A percentile compares a stretch with the other conserved stretches of the same genome.
These are phyloP conservation scores for Clonostachys solani DNA, from an alignment of 2,329 filamentous ascomycete genomes.

Conservation along the genomic window DNA sequence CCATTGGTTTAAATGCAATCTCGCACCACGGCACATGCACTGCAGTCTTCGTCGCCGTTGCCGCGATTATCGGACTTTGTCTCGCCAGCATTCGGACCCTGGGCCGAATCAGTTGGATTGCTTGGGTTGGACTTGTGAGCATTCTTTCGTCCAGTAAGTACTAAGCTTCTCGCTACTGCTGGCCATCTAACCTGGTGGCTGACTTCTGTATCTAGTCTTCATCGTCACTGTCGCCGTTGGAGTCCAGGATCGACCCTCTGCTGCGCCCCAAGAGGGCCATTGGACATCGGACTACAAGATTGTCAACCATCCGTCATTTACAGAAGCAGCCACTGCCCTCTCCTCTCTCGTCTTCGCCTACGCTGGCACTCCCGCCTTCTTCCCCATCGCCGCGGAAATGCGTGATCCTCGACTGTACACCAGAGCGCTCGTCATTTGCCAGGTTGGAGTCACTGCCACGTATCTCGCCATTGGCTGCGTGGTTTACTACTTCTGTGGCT, in stretches of 20 bases:
- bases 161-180: background rate
- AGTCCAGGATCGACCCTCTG: constrained; percentile 16
- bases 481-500: constrained; percentile 41
- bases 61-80: constrained; percentile 17
- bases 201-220: constrained; percentile 9
- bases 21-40: constrained; percentile 32
- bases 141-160: constrained; percentile 18
- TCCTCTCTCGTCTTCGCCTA: constrained; percentile 28
- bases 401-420: constrained; percentile 18
- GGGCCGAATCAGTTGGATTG: constrained; percentile 23
- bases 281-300: constrained; percentile 20
- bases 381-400: constrained; percentile 26
- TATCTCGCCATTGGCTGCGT: constrained; percentile 26
- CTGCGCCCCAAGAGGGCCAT: constrained; percentile 9
- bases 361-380: constrained; percentile 26
- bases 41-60: constrained; percentile 30
- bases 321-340: constrained; percentile 18
- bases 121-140: constrained; percentile 20
- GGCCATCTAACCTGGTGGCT: background rate
- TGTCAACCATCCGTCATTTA: constrained; percentile 19
- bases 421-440: constrained; percentile 16
- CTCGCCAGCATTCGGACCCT: constrained; percentile 25
- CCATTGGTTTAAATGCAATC: constrained; percentile 32
- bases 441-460: constrained; percentile 18
- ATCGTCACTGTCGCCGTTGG: constrained; percentile 20